A percentile compares a stretch with the other conserved stretches of the same genome.
These are phyloP conservation scores for Exsudoporus frostii DNA, from an alignment of 768 basidiomycete species.

Conservation along the genomic window DNA sequence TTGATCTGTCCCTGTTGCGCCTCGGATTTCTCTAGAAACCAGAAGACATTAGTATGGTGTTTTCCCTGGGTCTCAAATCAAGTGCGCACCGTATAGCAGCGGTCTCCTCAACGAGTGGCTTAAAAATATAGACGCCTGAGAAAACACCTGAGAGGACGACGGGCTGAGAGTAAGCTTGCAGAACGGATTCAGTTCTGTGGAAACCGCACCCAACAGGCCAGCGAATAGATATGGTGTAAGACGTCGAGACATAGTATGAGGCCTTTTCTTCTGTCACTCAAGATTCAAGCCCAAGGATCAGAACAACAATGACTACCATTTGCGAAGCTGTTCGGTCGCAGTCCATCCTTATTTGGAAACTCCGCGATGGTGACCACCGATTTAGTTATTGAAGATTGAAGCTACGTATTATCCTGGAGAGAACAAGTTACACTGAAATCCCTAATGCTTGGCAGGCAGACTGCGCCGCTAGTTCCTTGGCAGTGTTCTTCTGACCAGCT, in stretches of 20 bases:
- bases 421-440: constrained; percentile 9
- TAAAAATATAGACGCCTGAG: constrained; percentile 68
- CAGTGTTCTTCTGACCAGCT: constrained; percentile 41
- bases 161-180: neutral
- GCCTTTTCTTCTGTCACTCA: neutral
- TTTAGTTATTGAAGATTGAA: neutral
- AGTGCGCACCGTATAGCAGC: constrained; percentile 13
- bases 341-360: constrained; percentile 23
- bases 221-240: constrained; percentile 54
- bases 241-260: constrained; percentile 34
- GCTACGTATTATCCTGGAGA: constrained; percentile 1
- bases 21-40: constrained; percentile 12
- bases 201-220: constrained; percentile 47
- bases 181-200: neutral
- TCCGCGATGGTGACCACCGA: constrained; percentile 20
- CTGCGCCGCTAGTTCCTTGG: constrained; percentile 48
- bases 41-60: constrained; percentile 1
- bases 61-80: neutral
- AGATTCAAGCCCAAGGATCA: neutral
- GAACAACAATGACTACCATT: neutral
- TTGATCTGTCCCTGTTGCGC: neutral
- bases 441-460: constrained; percentile 38
- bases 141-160: constrained; percentile 42
- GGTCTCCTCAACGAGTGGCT: constrained; percentile 39
- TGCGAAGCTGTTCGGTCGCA: neutral